Base-by-base conservation (phyloP, 108 stramenopile species). In the Nitzschia inconspicua region DNA sequence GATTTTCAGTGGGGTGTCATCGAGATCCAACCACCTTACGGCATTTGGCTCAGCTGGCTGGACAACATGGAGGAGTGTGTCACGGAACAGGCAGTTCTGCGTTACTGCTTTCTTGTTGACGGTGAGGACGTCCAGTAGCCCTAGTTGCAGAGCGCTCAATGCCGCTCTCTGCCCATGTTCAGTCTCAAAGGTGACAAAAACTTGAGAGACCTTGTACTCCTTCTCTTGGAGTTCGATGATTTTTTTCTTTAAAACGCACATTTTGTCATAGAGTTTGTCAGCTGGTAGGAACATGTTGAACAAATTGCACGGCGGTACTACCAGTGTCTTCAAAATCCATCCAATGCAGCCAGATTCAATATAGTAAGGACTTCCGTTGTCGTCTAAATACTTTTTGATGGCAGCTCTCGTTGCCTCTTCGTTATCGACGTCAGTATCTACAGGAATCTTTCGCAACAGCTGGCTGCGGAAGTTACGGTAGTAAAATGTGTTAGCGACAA, bases 181-280 rank as follows among this genome's bases (percentile, higher is more conserved):
- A 2, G 84, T 85, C 66, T 89, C 88, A 63, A 93, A 93, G 3
- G 86, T 93, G 14, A 88, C 81, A 57, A 68, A 89, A 4, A 93
- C 91, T 11, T 67, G 55, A 2, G 77, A 50, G 0, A 64, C 85
- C 16, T 69, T 28, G 47, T 85, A 91, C 27, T 84, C 55, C 25
- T 78, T 52, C 47, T 75, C 35, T 26, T 77, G 73, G 20, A 88
- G 62, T 54, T 68, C 73, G 22, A 83, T 78, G 47, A 87, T 80
- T 44, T 82, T 57, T n/a, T 78, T 63, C 2, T 60, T 79, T 24
- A 72, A 47, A 7, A 30, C 31, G 29, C 68, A 39, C 9, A 85
- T 44, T 14, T 68, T 66, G n/a, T 69, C 53, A 35, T 67, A 66
- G 43, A 84, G 43, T 9, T 49, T 59, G 14, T 68, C 60, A 14